A percentile compares a stretch with the other conserved stretches of the same genome.
These are phyloP conservation scores for Petunia hybrid DNA, from an alignment of 305 asterid genomes.

Conservation along the genomic window DNA sequence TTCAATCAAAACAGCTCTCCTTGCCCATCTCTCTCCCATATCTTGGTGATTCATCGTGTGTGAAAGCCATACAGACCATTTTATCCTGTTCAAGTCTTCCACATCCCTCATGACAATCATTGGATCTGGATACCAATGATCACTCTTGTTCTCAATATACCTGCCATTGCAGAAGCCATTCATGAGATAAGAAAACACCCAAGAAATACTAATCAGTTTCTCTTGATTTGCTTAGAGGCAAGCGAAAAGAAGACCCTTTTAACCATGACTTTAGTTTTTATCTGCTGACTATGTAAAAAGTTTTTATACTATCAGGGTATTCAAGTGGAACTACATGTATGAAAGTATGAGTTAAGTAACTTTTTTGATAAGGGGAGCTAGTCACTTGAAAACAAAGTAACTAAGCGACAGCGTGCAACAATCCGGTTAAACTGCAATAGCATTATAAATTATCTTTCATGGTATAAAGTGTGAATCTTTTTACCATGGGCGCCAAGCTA, in stretches of 20 bases:
- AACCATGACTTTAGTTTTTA: not conserved
- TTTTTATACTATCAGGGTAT: not conserved
- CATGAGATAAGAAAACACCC: not conserved
- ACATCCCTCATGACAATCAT: constrained; percentile 42
- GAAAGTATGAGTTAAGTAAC: not conserved
- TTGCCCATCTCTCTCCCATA: constrained; percentile 47
- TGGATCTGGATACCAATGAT: constrained; percentile 54
- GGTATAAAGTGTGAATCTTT: too few species aligned
- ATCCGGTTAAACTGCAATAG: not conserved
- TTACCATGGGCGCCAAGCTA: too few species aligned
- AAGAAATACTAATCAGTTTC: not conserved
- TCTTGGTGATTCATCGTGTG: constrained; percentile 58
- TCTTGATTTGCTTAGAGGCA: not conserved
- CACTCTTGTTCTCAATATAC: constrained; percentile 47
- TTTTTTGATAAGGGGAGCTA: not conserved
- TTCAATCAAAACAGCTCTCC: constrained; percentile 50
- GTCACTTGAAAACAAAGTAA: not conserved
- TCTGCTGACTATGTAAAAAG: not conserved
- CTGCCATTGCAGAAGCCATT: constrained; percentile 35
- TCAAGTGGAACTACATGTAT: not conserved
- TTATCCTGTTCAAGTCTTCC: constrained; percentile 46
- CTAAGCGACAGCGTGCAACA: not conserved
- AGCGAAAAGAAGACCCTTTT: not conserved
- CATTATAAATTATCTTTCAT: too few species aligned
- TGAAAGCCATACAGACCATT: constrained; percentile 48